Base-by-base conservation (phyloP, 192 early-diverging fungal genomes). In the Backusella liffmaniae region DNA sequence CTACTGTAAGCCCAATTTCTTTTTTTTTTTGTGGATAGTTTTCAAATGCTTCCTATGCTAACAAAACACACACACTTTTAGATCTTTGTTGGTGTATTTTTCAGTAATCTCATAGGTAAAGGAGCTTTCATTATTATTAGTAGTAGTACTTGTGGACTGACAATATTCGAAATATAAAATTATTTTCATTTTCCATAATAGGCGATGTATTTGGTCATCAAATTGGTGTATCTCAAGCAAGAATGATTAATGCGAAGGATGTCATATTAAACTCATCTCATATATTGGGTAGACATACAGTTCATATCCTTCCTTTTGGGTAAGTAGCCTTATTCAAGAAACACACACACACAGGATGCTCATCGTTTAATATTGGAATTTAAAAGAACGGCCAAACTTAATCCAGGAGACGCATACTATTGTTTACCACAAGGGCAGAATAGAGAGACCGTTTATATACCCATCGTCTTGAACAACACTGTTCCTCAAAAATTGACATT, bases 381-480 rank as follows among this genome's bases (percentile, higher is more conserved):
- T 10, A 29, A 62, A 67, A 84, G 86, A 46, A 80, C 86, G 9
- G 86, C 84, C 8, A 81, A 84, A 42, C 70, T 88, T 18, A 88
- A 88, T 30, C 83, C 80, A 5, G 68, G 80, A 15, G 81, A 88
- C 66, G 75, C 80, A 23, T 82, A 76, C 21, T 88, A 75, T 65
- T 88, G 86, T 32, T 76, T 88, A n/a, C 80, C 86, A 6, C 26
- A 74, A 10, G 78, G 76, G 30, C 21, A 80, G 66, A 79, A 70
- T n/a, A 62, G 73, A 23, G 70, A 65, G 18, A 73, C 77, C 41
- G 66, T 80, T 12, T 59, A 77, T 65, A 77, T 83, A 30, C 83
- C 80, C 16, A 73, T 86, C 30, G 65, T 82, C 23, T 71, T 86
- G 23, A 84, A 84, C 68, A 84, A 84, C 53, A 82, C 85, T 0